A percentile compares a stretch with the other conserved stretches of the same genome.
Conservation (phyloP, 768 basidiomycete species). For the Mycena floridula region DNA sequence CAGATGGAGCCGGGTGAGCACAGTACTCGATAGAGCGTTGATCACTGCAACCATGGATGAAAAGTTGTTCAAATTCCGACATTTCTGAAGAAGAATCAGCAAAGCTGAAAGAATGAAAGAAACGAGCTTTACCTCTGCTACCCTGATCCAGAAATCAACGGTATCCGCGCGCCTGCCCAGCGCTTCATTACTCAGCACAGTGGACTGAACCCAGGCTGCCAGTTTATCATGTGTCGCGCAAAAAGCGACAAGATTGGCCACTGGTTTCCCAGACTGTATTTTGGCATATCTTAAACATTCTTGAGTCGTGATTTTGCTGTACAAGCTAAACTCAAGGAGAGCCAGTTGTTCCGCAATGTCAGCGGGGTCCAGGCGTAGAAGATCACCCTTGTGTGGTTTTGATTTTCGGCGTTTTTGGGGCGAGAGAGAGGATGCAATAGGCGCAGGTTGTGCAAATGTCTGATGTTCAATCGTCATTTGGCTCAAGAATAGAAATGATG, state of each 20-base stretch:
- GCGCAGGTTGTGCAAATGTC: conserved; percentile 33
- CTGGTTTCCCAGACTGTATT: conserved; percentile 26
- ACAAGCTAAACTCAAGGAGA: conserved; percentile 65
- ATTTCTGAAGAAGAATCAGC: conserved; percentile 44
- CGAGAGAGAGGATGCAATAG: conserved; percentile 14
- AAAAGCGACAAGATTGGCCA: conserved; percentile 46
- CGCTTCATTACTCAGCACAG: conserved; percentile 46
- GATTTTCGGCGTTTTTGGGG: conserved; percentile 36
- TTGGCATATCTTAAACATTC: conserved; percentile 70
- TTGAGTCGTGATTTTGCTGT: conserved; percentile 59
- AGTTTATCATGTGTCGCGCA: conserved; percentile 57
- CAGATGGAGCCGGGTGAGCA: conserved; percentile 48
- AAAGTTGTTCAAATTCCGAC: conserved; percentile 56
- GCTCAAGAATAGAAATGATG: too few relatives aligned
- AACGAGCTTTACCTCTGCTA: conserved; percentile 56
- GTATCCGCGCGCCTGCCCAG: conserved; percentile 50
- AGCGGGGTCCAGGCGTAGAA: conserved; percentile 58
- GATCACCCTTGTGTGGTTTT: conserved; percentile 50
- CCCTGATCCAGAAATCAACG: conserved; percentile 71
- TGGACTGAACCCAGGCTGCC: conserved; percentile 60
- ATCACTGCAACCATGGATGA: conserved; percentile 64
- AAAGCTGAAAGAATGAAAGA: conserved; percentile 4
- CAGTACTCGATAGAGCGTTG: conserved; percentile 54
- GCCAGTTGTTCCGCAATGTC: conserved; percentile 79
- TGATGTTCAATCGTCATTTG: too few relatives aligned